phyloP scores from a whole-genome alignment of 257 asterid species.

The Voacanga thouarsii region DNA sequence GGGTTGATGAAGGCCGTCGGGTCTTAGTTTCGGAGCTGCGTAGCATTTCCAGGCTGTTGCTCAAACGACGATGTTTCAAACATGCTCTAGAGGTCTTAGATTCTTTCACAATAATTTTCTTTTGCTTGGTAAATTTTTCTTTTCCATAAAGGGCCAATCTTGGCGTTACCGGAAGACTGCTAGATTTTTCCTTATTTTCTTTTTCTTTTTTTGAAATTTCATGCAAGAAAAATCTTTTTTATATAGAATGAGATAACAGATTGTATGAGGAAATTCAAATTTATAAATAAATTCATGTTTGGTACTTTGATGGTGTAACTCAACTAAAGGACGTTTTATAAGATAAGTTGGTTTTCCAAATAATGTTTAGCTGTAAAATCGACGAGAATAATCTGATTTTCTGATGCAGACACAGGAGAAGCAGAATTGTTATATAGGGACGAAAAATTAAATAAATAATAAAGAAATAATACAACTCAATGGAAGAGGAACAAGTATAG shows the following conservation, averaged over 20 bases:
- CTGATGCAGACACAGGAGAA: neutral
- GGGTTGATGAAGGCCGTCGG: conserved; percentile 31
- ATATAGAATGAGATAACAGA: neutral
- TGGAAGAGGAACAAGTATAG: neutral
- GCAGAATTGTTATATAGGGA: neutral
- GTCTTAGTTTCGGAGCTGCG: conserved; percentile 32
- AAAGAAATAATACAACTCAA: neutral
- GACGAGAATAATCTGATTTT: neutral
- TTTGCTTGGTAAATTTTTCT: neutral
- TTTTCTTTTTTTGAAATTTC: neutral
- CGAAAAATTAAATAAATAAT: no score
- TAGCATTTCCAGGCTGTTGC: conserved; percentile 14
- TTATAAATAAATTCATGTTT: neutral
- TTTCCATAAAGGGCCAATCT: neutral
- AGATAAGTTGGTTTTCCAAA: neutral
- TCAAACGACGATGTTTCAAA: conserved; percentile 23
- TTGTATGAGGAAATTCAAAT: neutral
- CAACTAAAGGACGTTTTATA: no score
- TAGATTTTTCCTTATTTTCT: neutral
- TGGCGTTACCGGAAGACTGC: neutral
- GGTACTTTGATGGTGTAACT: neutral
- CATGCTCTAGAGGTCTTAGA: conserved; percentile 32
- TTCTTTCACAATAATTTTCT: neutral
- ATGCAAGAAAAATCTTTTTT: neutral
- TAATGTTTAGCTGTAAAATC: neutral